phyloP scores from a whole-genome alignment of 768 basidiomycete genomes.

The Hysterangium stoloniferum region DNA sequence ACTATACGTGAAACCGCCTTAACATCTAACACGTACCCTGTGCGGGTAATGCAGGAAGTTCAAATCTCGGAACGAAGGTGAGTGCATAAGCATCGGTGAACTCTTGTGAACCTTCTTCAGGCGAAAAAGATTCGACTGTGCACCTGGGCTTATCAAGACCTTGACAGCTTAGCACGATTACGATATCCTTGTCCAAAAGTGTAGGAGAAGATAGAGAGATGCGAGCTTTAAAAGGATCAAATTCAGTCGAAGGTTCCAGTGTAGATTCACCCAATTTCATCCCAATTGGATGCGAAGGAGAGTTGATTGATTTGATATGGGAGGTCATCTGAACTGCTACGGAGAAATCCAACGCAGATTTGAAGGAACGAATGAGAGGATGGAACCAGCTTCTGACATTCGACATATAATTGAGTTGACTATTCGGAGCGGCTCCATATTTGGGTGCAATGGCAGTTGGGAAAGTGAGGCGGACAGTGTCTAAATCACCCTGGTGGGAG shows the following conservation, averaged over 20 bases:
- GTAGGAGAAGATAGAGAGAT: slow-evolving; percentile 23
- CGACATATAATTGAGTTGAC: too few species aligned
- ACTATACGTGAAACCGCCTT: neutral
- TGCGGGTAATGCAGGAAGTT: slow-evolving; percentile 31
- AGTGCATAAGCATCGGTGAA: slow-evolving; percentile 39
- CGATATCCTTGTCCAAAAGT: slow-evolving; percentile 43
- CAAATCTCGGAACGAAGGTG: slow-evolving; percentile 46
- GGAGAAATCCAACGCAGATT: slow-evolving; percentile 11
- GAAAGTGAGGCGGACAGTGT: slow-evolving; percentile 10
- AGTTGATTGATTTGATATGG: slow-evolving; percentile 14
- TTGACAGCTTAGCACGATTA: slow-evolving; percentile 40
- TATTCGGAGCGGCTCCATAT: slow-evolving; percentile 9
- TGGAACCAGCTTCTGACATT: too few species aligned
- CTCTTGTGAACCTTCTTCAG: slow-evolving; percentile 21
- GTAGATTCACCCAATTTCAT: slow-evolving; percentile 31
- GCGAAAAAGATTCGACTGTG: slow-evolving; percentile 37
- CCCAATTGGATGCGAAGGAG: slow-evolving; percentile 15
- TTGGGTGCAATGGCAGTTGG: slow-evolving; percentile 12
- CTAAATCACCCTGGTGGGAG: neutral
- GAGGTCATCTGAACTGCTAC: slow-evolving; percentile 11
- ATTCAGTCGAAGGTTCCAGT: slow-evolving; percentile 29
- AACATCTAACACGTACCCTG: slow-evolving; percentile 21
- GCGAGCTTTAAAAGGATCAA: slow-evolving; percentile 1
- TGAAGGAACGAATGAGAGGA: neutral
- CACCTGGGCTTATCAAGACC: slow-evolving; percentile 48